A percentile compares a stretch with the other conserved stretches of the same genome.
These are phyloP conservation scores for Trichomonascus vanleenenianus DNA, from an alignment of 805 yeast genomes.

Conservation along the genomic window DNA sequence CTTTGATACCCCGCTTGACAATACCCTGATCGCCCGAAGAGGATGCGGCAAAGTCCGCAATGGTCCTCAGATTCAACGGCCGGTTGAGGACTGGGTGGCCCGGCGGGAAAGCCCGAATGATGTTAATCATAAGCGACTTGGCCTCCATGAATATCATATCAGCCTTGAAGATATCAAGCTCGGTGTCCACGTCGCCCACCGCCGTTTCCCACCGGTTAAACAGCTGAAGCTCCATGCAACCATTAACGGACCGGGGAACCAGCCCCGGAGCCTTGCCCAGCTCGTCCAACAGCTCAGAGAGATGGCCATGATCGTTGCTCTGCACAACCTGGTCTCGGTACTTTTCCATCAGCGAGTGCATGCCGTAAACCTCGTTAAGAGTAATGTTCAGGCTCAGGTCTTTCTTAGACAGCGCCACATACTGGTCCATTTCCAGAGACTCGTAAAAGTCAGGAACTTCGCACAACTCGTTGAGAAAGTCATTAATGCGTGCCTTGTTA, in stretches of 20 bases:
- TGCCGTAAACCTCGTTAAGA: constrained; percentile 28
- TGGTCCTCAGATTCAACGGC: constrained; percentile 23
- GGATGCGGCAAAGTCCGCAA: constrained; percentile 28
- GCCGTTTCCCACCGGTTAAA: constrained; percentile 28
- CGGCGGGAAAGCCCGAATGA: constrained; percentile 29
- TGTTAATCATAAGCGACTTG: constrained; percentile 29
- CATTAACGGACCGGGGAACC: constrained; percentile 24
- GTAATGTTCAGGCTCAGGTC: constrained; percentile 28
- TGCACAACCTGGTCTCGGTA: constrained; percentile 17
- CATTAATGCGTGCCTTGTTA: constrained; percentile 24
- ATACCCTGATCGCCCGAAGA: constrained; percentile 22
- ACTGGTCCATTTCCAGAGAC: constrained; percentile 32
- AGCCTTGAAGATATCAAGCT: constrained; percentile 22
- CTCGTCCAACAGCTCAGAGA: constrained; percentile 22
- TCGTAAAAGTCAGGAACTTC: constrained; percentile 35
- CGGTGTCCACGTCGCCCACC: constrained; percentile 22
- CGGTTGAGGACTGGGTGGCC: constrained; percentile 17
- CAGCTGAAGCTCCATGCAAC: constrained; percentile 26
- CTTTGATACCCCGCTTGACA: constrained; percentile 28
- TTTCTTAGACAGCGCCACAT: constrained; percentile 29
- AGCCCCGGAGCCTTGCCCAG: constrained; percentile 26
- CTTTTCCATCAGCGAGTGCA: constrained; percentile 30
- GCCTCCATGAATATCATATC: constrained; percentile 30
- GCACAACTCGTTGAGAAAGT: constrained; percentile 29
- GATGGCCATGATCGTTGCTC: constrained; percentile 13